A percentile compares a stretch with the other conserved stretches of the same genome.
phyloP scores from a whole-genome alignment of 306 rosid genomes.

The Clitoria ternatea region DNA sequence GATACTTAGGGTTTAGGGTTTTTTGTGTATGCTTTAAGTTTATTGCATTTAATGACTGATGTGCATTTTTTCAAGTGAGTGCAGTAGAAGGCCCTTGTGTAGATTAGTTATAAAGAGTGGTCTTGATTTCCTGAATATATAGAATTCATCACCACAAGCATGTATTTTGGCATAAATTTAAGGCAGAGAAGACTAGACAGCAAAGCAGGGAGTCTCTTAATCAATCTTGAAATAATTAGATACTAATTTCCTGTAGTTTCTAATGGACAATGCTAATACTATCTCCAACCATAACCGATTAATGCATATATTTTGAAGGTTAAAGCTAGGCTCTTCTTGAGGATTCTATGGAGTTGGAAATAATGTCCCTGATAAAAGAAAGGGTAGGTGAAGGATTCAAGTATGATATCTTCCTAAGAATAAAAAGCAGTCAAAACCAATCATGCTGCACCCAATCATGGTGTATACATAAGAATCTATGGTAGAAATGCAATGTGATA shows the following conservation, averaged over 20 bases:
- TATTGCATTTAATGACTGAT: not conserved
- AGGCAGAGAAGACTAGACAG: conserved; percentile 5
- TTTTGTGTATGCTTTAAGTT: not conserved
- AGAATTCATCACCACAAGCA: conserved; percentile 1
- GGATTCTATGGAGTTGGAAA: conserved; percentile 12
- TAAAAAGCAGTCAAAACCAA: conserved; percentile 80
- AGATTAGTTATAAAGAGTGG: not conserved
- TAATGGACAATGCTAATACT: not conserved
- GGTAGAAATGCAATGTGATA: conserved; percentile 40
- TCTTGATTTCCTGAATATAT: conserved; percentile 24
- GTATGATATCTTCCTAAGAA: conserved; percentile 42
- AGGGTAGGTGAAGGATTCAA: conserved; percentile 42
- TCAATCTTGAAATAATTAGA: not conserved
- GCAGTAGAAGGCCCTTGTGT: no score
- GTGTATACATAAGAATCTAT: conserved; percentile 47
- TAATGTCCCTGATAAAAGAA: conserved; percentile 5
- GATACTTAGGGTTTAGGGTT: no score
- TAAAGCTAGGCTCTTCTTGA: not conserved
- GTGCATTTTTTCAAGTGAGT: not conserved
- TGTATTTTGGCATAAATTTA: conserved; percentile 7
- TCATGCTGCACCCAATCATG: conserved; percentile 64
- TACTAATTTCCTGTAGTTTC: not conserved
- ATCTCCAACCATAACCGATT: not conserved
- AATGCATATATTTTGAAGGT: not conserved
- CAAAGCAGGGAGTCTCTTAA: not conserved